Evolutionary conservation across 306 rosid species (phyloP).

Genomic region (Dalbergia oliveri): DNA sequence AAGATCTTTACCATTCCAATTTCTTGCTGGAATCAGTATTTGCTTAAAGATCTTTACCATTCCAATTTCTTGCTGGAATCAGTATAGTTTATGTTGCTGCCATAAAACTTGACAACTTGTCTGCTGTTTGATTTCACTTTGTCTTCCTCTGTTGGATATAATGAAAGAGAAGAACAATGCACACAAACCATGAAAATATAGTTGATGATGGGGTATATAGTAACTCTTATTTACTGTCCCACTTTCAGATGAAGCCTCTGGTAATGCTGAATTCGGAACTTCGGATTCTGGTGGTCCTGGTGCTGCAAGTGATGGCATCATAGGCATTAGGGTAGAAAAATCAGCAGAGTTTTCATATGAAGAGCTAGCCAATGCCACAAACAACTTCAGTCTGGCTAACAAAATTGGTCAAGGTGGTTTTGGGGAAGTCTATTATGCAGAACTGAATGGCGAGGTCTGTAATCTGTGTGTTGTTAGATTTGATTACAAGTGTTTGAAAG

Average conservation of each 20-base stretch:
- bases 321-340: conserved; percentile 64
- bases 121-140: neutral
- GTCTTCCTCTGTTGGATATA: conserved; percentile 3
- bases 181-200: conserved; percentile 4
- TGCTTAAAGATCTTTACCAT: neutral
- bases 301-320: conserved; percentile 40
- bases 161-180: neutral
- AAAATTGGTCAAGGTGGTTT: conserved; percentile 96
- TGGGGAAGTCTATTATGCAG: conserved; percentile 88
- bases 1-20: neutral
- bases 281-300: conserved; percentile 47
- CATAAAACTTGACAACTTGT: neutral
- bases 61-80: conserved; percentile 1
- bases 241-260: conserved; percentile 52
- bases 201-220: neutral
- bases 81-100: neutral
- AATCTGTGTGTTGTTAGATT: neutral
- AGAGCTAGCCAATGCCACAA: conserved; percentile 86
- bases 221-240: conserved; percentile 20
- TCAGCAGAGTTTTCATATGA: conserved; percentile 83
- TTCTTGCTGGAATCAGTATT: neutral
- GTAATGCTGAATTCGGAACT: conserved; percentile 39
- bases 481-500: conserved; percentile 14
- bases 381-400: conserved; percentile 73
- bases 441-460: conserved; percentile 94